phyloP scores from a whole-genome alignment of 441 rosid species.

The Pelargonium fulgidum region DNA sequence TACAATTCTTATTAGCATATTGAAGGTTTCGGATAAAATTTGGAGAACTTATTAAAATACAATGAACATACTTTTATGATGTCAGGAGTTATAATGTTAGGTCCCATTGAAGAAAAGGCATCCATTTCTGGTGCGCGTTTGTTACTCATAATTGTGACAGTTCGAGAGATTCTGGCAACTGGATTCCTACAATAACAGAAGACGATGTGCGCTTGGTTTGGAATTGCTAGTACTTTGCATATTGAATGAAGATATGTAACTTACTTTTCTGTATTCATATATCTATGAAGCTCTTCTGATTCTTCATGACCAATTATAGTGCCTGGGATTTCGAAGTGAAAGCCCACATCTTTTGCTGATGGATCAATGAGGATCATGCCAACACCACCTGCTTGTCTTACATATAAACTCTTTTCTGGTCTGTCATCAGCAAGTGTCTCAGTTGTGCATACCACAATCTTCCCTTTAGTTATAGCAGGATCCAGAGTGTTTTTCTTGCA shows the following conservation, averaged over 20 bases:
- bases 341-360: conserved; percentile 29
- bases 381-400: conserved; percentile 38
- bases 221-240: neutral
- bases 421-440: conserved; percentile 26
- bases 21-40: neutral
- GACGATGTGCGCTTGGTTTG: neutral
- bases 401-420: conserved; percentile 24
- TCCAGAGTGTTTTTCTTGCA: conserved; percentile 42
- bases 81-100: conserved; percentile 37
- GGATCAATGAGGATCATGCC: conserved; percentile 42
- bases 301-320: conserved; percentile 33
- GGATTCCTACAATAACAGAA: conserved; percentile 28
- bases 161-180: conserved; percentile 31
- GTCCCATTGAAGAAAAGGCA: conserved; percentile 43
- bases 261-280: conserved; percentile 33
- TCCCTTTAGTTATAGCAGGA: conserved; percentile 34
- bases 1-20: conserved; percentile 11
- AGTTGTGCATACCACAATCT: conserved; percentile 37
- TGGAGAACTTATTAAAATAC: neutral
- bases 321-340: conserved; percentile 35
- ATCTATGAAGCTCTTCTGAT: conserved; percentile 36
- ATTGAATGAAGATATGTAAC: neutral
- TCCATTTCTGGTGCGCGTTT: conserved; percentile 41
- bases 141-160: conserved; percentile 30
- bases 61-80: conserved; percentile 34